Conservation (phyloP, 345 rosid species). For the Eucalyptus sp. region DNA sequence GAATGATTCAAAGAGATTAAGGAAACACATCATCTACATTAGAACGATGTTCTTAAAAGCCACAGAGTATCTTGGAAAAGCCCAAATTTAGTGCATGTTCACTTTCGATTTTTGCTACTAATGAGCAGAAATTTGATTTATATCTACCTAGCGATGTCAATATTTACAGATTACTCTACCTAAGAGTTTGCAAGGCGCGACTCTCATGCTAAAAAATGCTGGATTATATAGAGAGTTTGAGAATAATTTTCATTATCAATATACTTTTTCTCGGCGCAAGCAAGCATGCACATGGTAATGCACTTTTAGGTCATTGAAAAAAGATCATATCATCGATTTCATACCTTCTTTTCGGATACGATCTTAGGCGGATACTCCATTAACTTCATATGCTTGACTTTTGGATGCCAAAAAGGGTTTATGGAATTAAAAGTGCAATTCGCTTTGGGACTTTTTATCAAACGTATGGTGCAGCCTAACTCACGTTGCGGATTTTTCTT, state of each 20-base stretch:
- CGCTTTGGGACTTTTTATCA: neutral
- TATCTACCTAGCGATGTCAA: neutral
- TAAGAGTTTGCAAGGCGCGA: neutral
- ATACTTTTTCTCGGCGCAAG: neutral
- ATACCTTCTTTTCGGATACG: neutral
- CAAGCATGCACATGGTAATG: neutral
- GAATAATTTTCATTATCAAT: neutral
- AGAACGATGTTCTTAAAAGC: neutral
- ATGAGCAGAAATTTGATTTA: neutral
- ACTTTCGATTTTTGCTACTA: neutral
- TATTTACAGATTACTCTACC: neutral
- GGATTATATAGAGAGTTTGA: neutral
- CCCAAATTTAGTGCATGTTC: neutral
- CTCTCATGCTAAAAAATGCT: neutral
- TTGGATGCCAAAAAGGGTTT: neutral
- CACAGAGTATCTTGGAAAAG: neutral
- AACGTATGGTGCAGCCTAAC: neutral
- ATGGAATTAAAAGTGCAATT: neutral
- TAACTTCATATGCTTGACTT: neutral
- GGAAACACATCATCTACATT: neutral
- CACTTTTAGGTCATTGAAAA: neutral
- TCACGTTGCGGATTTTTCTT: neutral
- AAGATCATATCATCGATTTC: neutral
- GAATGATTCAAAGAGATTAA: neutral
- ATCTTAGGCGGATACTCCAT: neutral